Evolutionary conservation across 2,329 filamentous ascomycete species (phyloP).

Genomic region (Lizonia empirigonia): DNA sequence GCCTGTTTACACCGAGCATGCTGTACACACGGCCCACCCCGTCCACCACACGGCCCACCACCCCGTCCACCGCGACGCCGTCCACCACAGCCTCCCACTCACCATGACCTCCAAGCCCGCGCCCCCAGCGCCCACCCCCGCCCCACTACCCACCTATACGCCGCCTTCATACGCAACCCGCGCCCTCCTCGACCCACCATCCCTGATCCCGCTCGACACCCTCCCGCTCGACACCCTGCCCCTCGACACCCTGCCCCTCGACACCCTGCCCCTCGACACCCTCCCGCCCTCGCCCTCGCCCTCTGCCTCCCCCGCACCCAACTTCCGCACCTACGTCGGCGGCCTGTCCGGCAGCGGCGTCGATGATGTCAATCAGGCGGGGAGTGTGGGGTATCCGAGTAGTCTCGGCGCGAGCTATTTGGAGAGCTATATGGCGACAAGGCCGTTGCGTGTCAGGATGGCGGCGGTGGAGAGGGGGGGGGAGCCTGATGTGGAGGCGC

Average conservation of each 20-base stretch:
- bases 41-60: no score
- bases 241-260: no score
- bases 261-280: no score
- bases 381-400: slow-evolving; percentile 43
- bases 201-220: no score
- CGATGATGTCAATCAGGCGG: slow-evolving; percentile 43
- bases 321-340: slow-evolving; percentile 46
- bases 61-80: slow-evolving; percentile 34
- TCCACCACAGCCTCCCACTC: slow-evolving; percentile 42
- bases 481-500: not conserved
- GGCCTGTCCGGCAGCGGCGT: slow-evolving; percentile 41
- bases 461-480: slow-evolving; percentile 42
- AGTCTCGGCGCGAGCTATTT: slow-evolving; percentile 46
- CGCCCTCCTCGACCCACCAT: slow-evolving; percentile 36
- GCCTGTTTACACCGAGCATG: slow-evolving; percentile 23
- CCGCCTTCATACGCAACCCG: slow-evolving; percentile 25
- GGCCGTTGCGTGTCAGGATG: slow-evolving; percentile 45
- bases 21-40: no score
- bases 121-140: slow-evolving; percentile 14
- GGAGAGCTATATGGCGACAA: slow-evolving; percentile 46
- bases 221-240: no score
- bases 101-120: no score
- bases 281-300: no score
- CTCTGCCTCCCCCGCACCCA: no score
- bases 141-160: slow-evolving; percentile 16